A percentile compares a stretch with the other conserved stretches of the same genome.
Conservation (phyloP, 352 stramenopile species). For the Phytopythium montanum region DNA sequence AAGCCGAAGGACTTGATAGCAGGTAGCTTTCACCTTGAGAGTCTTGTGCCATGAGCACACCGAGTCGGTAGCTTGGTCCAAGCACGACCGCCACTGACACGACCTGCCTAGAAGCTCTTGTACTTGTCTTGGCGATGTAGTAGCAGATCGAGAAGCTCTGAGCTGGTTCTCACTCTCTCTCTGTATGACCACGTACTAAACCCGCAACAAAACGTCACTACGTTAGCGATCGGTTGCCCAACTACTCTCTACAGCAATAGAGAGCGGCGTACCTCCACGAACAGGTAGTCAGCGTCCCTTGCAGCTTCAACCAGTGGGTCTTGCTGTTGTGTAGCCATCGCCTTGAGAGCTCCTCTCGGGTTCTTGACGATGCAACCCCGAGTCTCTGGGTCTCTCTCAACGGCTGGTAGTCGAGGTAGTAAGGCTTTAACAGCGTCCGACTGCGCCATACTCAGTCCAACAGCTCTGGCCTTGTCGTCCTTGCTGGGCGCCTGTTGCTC, state of each 20-base stretch:
- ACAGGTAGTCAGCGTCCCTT: slow-evolving; percentile 17
- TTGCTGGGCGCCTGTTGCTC: neutral
- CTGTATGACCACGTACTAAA: neutral
- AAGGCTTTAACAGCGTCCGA: slow-evolving; percentile 29
- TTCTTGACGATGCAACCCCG: slow-evolving; percentile 29
- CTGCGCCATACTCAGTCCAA: slow-evolving; percentile 23
- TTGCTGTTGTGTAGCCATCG: slow-evolving; percentile 2
- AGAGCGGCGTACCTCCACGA: slow-evolving; percentile 15
- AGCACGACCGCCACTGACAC: slow-evolving; percentile 37
- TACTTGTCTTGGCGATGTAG: neutral
- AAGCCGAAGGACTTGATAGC: too few species aligned
- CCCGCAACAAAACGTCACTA: neutral
- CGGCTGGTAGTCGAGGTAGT: slow-evolving; percentile 1
- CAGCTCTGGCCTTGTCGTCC: neutral
- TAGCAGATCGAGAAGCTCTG: neutral
- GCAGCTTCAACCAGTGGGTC: slow-evolving; percentile 5
- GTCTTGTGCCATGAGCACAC: slow-evolving; percentile 30
- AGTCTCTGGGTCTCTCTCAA: neutral
- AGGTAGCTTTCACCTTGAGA: slow-evolving; percentile 21
- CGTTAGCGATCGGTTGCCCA: too few species aligned
- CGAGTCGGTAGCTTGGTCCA: slow-evolving; percentile 5
- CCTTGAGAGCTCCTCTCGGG: slow-evolving; percentile 12
- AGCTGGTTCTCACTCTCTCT: neutral
- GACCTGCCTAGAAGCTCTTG: slow-evolving; percentile 12
- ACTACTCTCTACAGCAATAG: too few species aligned